Evolutionary conservation across 1,284 basidiomycete genomes (phyloP), one percentile per base, ranked within the genome.

Genomic region (Golubevia pallescens): DNA sequence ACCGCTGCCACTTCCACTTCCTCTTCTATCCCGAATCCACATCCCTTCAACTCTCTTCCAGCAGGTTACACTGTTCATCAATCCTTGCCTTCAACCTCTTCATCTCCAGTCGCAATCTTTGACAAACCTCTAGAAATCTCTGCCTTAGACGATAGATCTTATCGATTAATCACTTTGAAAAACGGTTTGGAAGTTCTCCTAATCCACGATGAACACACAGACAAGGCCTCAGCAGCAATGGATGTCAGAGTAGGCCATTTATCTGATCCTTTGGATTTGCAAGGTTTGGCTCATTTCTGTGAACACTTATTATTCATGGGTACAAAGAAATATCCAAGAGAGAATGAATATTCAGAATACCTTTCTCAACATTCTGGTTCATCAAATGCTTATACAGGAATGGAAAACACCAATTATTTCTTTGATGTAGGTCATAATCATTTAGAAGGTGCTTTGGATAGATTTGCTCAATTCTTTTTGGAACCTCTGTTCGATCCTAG

Each of bases 211-310:
- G 87, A 90, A 0, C 91, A 91, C 75, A 91, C 94, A 4, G 97
- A 99, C 87, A 97, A 97, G 88, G 93, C 94, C 3, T 93, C 94
- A 0, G 97, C 96, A 0, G 94, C 93, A 77, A 89, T 99, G 86
- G 94, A 97, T 87, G 94, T 99, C 57, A 92, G 93, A 19, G 95
- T 98, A 0, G 97, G 97, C 1, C 96, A 99, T 86, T 87, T 99
- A 66, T 91, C 90, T 55, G 97, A 99, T 86, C 97, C 96, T 4
- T 73, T 81, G 20, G 85, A 87, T 63, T 70, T 87, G 8, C 86
- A 81, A 24, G 87, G 87, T 28, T 74, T 87, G 5, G 87, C 87
- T 13, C 87, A 87, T 67, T 86, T 84, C 56, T 85, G 80, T 67
- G 83, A 86, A 73, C 86, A 86, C 62, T 73, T 86, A 58, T 78